Conservation (phyloP, 148 eudicot species). For the Amaranthus cruentus region DNA sequence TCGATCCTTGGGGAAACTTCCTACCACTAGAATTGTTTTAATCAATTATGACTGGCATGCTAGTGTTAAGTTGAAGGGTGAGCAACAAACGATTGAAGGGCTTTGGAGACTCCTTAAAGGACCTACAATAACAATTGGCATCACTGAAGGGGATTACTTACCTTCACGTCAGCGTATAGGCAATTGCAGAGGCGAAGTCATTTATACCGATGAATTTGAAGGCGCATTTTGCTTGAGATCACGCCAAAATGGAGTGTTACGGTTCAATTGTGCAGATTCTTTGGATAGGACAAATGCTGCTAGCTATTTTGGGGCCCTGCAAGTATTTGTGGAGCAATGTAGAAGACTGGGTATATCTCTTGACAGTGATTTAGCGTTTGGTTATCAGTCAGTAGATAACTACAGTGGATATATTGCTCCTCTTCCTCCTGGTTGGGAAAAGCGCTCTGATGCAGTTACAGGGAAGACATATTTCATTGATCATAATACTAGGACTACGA, state of each 20-base stretch:
- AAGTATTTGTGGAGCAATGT: slow-evolving; percentile 95
- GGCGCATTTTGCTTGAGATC: slow-evolving; percentile 90
- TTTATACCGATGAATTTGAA: slow-evolving; percentile 53
- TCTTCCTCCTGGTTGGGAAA: slow-evolving; percentile 99
- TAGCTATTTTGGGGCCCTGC: slow-evolving; percentile 88
- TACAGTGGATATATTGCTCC: slow-evolving; percentile 85
- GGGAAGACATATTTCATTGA: slow-evolving; percentile 92
- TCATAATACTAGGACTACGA: slow-evolving; percentile 95
- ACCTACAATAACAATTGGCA: slow-evolving; percentile 79
- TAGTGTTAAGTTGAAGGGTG: slow-evolving; percentile 74
- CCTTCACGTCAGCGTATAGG: slow-evolving; percentile 75
- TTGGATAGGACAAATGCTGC: slow-evolving; percentile 99
- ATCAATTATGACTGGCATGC: slow-evolving; percentile 98
- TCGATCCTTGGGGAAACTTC: slow-evolving; percentile 68
- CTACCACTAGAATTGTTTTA: slow-evolving; percentile 63
- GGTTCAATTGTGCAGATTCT: slow-evolving; percentile 96
- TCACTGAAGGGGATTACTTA: slow-evolving; percentile 89
- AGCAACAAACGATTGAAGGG: slow-evolving; percentile 92
- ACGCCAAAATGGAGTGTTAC: slow-evolving; percentile 92
- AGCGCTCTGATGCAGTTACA: slow-evolving; percentile 90
- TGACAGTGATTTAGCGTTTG: slow-evolving; percentile 82
- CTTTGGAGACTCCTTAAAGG: slow-evolving; percentile 87
- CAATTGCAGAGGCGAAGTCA: slow-evolving; percentile 84
- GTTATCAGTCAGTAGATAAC: slow-evolving; percentile 55
- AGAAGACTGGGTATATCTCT: slow-evolving; percentile 92